Percentiles rank a stretch among this genome's conserved stretches.
Evolutionary conservation across 2,329 filamentous ascomycete genomes (phyloP).

Genomic region (Chrysosporium keratinophilum): DNA sequence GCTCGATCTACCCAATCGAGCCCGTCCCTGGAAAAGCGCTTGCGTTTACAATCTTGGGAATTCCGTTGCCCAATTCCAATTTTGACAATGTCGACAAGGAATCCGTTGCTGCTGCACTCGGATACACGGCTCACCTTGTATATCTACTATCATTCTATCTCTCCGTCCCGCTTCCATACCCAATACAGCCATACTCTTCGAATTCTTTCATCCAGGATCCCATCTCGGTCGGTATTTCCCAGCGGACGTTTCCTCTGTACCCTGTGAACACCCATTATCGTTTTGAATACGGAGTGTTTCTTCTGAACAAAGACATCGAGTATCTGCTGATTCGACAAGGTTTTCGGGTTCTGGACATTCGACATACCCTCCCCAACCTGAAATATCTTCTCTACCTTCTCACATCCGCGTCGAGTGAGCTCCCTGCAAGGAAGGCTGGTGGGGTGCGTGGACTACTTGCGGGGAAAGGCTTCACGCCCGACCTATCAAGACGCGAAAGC

Average conservation of each 20-base stretch:
- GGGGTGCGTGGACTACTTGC: constrained; percentile 39
- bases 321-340: constrained; percentile 49
- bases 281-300: constrained; percentile 91
- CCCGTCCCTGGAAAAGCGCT: constrained; percentile 56
- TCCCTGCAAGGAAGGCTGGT: constrained; percentile 47
- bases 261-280: constrained; percentile 54
- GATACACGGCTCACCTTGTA: constrained; percentile 65
- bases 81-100: constrained; percentile 60
- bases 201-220: constrained; percentile 66
- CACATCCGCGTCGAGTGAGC: constrained; percentile 61
- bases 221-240: constrained; percentile 46
- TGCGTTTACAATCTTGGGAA: constrained; percentile 69
- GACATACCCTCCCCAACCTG: constrained; percentile 84
- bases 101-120: constrained; percentile 72
- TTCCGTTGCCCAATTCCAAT: constrained; percentile 68
- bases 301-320: constrained; percentile 95
- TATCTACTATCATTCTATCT: constrained; percentile 74
- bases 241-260: constrained; percentile 73
- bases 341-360: constrained; percentile 73
- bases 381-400: constrained; percentile 87
- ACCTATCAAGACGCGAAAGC: constrained; percentile 31
- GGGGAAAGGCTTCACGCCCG: constrained; percentile 27
- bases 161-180: constrained; percentile 66
- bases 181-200: constrained; percentile 61
- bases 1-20: constrained; percentile 68